phyloP scores from a whole-genome alignment of 768 basidiomycete genomes.

The Pleurotus ostreatus region DNA sequence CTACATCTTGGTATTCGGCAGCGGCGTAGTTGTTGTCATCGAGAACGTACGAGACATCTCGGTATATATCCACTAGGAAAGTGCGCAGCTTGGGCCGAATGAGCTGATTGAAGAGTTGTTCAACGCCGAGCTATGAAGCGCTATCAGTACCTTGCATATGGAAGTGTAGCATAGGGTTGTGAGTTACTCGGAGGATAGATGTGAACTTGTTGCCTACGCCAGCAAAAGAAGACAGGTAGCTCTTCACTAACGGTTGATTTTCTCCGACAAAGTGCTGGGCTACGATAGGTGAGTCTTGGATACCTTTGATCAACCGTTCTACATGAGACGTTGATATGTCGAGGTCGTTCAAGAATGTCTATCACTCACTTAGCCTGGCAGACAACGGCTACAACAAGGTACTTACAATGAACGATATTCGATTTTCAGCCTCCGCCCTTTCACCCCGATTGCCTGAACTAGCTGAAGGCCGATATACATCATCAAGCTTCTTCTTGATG shows the following conservation, averaged over 20 bases:
- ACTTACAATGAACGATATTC: constrained; percentile 79
- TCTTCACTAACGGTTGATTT: constrained; percentile 49
- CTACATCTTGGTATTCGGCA: constrained; percentile 81
- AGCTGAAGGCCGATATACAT: constrained; percentile 65
- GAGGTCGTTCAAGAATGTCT: constrained; percentile 89
- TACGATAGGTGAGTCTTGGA: constrained; percentile 49
- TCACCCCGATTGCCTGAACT: constrained; percentile 56
- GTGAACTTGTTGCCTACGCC: constrained; percentile 62
- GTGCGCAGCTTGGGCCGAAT: constrained; percentile 83
- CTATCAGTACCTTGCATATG: neutral
- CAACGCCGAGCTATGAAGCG: constrained; percentile 64
- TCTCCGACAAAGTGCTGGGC: constrained; percentile 62
- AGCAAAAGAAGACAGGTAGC: constrained; percentile 45
- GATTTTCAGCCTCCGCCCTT: constrained; percentile 76
- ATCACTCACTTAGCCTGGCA: constrained; percentile 5
- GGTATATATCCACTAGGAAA: constrained; percentile 84
- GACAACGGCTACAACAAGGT: neutral
- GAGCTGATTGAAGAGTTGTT: constrained; percentile 94
- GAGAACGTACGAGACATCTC: constrained; percentile 81
- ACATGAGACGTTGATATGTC: constrained; percentile 88
- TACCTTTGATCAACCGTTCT: constrained; percentile 72
- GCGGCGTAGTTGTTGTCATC: constrained; percentile 84
- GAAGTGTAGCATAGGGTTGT: neutral
- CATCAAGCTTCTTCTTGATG: constrained; percentile 83
- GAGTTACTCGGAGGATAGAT: constrained; percentile 64